Evolutionary conservation across 495 filamentous ascomycete genomes (phyloP).

Genomic region (Daldinia vernicosa): DNA sequence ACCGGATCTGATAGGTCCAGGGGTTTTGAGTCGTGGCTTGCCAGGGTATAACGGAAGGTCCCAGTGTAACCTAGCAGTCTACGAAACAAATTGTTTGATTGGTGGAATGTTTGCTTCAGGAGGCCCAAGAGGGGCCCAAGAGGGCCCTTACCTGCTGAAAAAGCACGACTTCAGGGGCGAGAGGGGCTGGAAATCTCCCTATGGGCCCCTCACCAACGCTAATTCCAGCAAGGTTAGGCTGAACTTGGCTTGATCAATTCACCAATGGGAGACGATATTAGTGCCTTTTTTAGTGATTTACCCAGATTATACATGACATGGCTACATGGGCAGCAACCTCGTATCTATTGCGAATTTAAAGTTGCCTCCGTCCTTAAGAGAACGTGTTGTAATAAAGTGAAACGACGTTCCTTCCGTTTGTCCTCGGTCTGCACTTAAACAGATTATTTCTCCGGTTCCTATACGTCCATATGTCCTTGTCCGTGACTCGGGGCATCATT

Average conservation of each 20-base stretch:
- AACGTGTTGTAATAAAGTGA: constrained; percentile 16
- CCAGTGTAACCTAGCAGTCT: constrained; percentile 11
- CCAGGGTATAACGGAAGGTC: not conserved
- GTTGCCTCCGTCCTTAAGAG: constrained; percentile 17
- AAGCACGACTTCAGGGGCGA: constrained; percentile 25
- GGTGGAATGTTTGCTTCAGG: constrained; percentile 25
- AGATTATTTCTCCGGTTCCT: constrained; percentile 5
- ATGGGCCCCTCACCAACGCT: constrained; percentile 7
- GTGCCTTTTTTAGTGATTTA: constrained; percentile 12
- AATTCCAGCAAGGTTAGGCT: constrained; percentile 14
- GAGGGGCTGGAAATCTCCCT: constrained; percentile 10
- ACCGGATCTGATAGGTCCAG: constrained; percentile 30
- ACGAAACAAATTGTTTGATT: constrained; percentile 21
- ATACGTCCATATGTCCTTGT: constrained; percentile 4
- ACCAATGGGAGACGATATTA: not conserved
- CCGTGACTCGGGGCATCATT: constrained; percentile 7
- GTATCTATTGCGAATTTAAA: constrained; percentile 3
- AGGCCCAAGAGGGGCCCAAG: constrained; percentile 10
- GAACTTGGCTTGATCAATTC: not conserved
- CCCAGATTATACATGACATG: constrained; percentile 37
- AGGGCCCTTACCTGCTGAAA: constrained; percentile 24
- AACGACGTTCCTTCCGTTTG: constrained; percentile 12
- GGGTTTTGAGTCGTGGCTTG: not conserved
- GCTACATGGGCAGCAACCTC: constrained; percentile 25
- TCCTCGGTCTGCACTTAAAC: not conserved